Base-by-base conservation (phyloP, 2,329 filamentous ascomycete species). In the Mollisia scopiformis region DNA sequence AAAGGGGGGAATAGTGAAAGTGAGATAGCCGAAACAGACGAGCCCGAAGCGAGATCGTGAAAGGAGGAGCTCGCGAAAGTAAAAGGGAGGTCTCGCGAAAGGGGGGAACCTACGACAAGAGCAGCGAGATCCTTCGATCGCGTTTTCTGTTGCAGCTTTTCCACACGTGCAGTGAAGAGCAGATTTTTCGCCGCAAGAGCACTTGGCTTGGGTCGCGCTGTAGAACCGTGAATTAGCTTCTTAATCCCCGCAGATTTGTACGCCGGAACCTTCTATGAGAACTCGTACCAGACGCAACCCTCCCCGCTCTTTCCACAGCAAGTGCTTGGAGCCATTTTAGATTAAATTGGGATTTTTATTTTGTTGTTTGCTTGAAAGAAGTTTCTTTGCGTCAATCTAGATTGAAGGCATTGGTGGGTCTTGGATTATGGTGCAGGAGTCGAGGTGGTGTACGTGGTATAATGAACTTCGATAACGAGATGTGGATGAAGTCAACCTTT, bases 121-220 rank as follows among this genome's bases (percentile, higher is more conserved):
- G 83, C 92, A 97, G 69, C 91, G 84, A 39, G 91, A 83, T 6
- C 92, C 92, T 6, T 81, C 76, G 58, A 91, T 75, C 41, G 79
- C 78, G 82, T 97, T 97, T 82, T 97, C 93, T 16, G 81, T 77
- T 3, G 82, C 66, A 3, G 93, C 84, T 77, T 92, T 93, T 71
- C 86, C 86, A 80, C 94, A 97, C 64, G 82, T 90, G 85, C 94
- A 98, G 75, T 93, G 83, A 52, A 97, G 86, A 53, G 94, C 94
- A 3, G 88, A 86, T 75, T 95, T 85, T 81, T 97, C 88, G 73
- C 94, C 94, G 76, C 94, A 98, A 16, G 92, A 96, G 86, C 93
- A 97, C 62, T 82, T 88, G 8, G 87, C 87, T 76, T 88, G 82
- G 70, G 85, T 76, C 69, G 86, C 86, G 86, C 72, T 68, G 21